Evolutionary conservation across 2,329 filamentous ascomycete species (phyloP), one percentile per base, ranked within the genome.

Genomic region (Simplicillium aogashimaense): DNA sequence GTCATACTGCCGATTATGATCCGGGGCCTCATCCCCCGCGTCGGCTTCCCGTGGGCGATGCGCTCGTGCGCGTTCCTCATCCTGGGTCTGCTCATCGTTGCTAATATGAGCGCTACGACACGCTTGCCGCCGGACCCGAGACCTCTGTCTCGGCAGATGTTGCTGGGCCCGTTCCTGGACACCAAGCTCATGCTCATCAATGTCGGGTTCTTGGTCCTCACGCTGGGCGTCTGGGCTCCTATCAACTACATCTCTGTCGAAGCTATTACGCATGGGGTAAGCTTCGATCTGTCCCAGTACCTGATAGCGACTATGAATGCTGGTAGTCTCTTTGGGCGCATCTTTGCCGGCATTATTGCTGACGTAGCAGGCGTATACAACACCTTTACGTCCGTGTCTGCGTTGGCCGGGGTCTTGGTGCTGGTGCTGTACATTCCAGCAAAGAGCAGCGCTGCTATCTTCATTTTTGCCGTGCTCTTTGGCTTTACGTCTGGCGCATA

Each of bases 371-470:
- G 64, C 10, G 53, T 53, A 7, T 66, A 58, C 53, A 67, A 67
- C 45, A 52, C 61, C 20, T 64, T 66, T 36, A 63, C 72, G 16
- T 49, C 69, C 9, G 65, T 73, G 37, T 67, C 66, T 29, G 59
- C 58, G 25, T 44, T 68, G 18, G 63, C 70, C 3, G 53, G 45
- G 4, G 30, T 65, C 11, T 50, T 57, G 45, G 55, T 58, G 9
- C 51, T 68, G 6, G 63, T 54, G 18, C 56, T 80, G 18, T 68
- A 65, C 63, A 56, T 67, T 16, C 59, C 61, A 0, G 63, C 52
- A 29, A 43, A 38, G 29, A 50, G 52, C 11, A 43, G 51, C 14
- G 41, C 46, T 11, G 50, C 52, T 10, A 44, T 60, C n/a, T 55
- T 67, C 29, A 57, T 56, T 2, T 69, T 66, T 44, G 54, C 64